Base-by-base conservation (phyloP, 2,329 filamentous ascomycete species). In the Clarireedia homoeocarpa region DNA sequence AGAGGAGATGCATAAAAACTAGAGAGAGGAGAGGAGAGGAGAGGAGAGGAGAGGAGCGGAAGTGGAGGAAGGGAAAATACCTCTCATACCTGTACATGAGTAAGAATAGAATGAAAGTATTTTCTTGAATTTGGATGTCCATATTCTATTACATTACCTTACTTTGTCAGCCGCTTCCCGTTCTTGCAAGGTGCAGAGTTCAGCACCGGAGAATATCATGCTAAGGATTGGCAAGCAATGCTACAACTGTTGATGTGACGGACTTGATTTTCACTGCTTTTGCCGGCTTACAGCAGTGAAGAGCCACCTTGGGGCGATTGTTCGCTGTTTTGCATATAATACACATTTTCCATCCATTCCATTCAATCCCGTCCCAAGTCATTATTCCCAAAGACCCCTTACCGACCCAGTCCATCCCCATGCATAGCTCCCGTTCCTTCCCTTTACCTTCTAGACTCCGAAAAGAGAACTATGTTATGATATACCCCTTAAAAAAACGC, bases 41-140 rank as follows among this genome's bases (percentile, higher is more conserved):
- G n/a, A n/a, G n/a, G n/a, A 34, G 23, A 20, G 12, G 34, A 27
- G 7, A 12, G 15, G 24, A 27, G 27, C 20, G 14, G 27, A 30
- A n/a, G 12, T 12, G 9, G 15, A n/a, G n/a, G 51, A 38, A n/a
- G 39, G n/a, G 44, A 39, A 56, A 52, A 34, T 20, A 47, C 47
- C 52, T 55, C 48, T 34, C 47, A 34, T 42, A 53, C 38, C 46
- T 61, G 58, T 61, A 61, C 50, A 58, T 59, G 56, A 58, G 53
- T 49, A 49, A 55, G 40, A 57, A 49, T 54, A 54, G 51, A 53
- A 53, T 38, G 42, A 27, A 53, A 51, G 23, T 42, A 23, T 48
- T 48, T 39, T 20, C 42, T 38, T 30, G 36, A n/a, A n/a, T 38
- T 30, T 30, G 27, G 10, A 30, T 30, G 9, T 30, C 9, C 27